Evolutionary conservation across 257 asterid species (phyloP).

Genomic region (Solanum paucissectum): DNA sequence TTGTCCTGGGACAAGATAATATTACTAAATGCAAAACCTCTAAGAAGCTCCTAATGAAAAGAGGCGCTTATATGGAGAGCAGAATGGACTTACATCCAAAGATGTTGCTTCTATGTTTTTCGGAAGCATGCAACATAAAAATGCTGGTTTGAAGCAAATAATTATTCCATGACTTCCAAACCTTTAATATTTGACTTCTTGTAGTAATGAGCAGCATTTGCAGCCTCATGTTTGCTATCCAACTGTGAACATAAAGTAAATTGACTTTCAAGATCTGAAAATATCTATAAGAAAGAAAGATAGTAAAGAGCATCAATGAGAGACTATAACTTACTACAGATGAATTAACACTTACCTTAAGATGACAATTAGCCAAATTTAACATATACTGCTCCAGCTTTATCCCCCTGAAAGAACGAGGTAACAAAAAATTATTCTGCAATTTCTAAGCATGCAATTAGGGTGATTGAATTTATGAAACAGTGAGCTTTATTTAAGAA

Average conservation of each 20-base stretch:
- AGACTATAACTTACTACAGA: neutral
- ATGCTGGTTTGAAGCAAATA: neutral
- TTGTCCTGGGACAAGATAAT: neutral
- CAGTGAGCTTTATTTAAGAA: neutral
- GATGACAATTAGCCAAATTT: slow-evolving; percentile 67
- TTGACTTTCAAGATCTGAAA: neutral
- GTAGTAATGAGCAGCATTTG: slow-evolving; percentile 86
- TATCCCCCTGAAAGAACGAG: slow-evolving; percentile 86
- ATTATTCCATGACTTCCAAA: neutral
- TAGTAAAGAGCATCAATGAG: neutral
- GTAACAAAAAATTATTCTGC: neutral
- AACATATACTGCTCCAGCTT: slow-evolving; percentile 73
- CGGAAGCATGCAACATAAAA: neutral
- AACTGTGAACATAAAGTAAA: slow-evolving; percentile 26
- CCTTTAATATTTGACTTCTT: slow-evolving; percentile 67
- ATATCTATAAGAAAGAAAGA: neutral
- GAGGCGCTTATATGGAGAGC: neutral
- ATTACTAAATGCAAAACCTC: neutral
- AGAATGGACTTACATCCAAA: neutral
- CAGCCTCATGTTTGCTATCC: slow-evolving; percentile 97
- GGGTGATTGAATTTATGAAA: neutral
- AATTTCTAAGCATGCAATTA: neutral
- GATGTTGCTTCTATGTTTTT: neutral
- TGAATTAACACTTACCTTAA: slow-evolving; percentile 38
- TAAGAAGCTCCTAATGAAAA: neutral